Percentiles rank a stretch among this genome's conserved stretches.
These are phyloP conservation scores for Candida stauntonica DNA, from an alignment of 805 yeast genomes.

Conservation along the genomic window DNA sequence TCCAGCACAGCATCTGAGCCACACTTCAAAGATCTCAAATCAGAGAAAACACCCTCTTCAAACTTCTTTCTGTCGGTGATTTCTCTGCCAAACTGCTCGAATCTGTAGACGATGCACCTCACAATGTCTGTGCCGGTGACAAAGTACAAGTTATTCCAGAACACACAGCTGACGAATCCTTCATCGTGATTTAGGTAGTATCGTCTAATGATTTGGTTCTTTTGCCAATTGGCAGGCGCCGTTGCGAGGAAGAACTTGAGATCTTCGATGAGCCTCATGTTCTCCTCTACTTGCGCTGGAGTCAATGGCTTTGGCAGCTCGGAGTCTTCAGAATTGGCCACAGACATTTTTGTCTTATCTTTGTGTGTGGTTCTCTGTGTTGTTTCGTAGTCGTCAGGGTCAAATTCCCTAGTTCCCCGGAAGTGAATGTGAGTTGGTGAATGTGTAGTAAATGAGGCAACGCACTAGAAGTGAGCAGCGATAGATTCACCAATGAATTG, in stretches of 20 bases:
- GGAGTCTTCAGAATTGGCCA: conserved; percentile 1
- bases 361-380: background rate
- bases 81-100: conserved; percentile 84
- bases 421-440: too few relatives aligned
- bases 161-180: conserved; percentile 88
- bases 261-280: conserved; percentile 64
- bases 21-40: conserved; percentile 78
- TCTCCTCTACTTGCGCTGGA: conserved; percentile 39
- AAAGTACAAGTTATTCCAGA: conserved; percentile 85
- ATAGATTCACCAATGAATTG: too few relatives aligned
- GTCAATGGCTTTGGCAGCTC: conserved; percentile 8
- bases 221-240: conserved; percentile 94
- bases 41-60: conserved; percentile 95
- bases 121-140: conserved; percentile 96
- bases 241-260: conserved; percentile 83
- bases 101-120: conserved; percentile 81
- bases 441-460: too few relatives aligned
- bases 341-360: conserved; percentile 4
- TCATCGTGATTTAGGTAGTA: conserved; percentile 85
- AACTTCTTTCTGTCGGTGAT: conserved; percentile 86
- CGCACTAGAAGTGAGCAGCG: too few relatives aligned
- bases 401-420: too few relatives aligned
- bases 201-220: conserved; percentile 79
- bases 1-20: conserved; percentile 87
- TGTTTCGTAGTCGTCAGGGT: background rate